Base-by-base conservation (phyloP, 1,139 yeast species). In the Taiozyma sp. region DNA sequence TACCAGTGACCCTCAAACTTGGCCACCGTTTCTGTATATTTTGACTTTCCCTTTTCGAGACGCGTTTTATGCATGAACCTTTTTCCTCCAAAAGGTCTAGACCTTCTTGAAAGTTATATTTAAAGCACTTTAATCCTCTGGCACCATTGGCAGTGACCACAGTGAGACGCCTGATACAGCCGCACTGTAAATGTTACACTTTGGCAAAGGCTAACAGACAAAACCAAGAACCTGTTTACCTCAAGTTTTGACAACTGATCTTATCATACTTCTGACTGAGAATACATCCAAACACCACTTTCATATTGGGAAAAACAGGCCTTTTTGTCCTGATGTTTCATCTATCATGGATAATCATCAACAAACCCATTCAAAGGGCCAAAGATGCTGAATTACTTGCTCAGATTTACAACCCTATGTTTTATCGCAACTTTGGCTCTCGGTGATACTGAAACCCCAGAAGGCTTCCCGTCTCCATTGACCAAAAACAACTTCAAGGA, bases 381-480 rank as follows among this genome's bases (percentile, higher is more conserved):
- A 28, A 13, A 16, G 3, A 38, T 38, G 41, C 41, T 38, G 8
- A 6, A 8, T 8, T 4, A 38, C 41, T 38, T 38, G 14, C 24
- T 22, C 41, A 19, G 14, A 4, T 14, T 38, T 10, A 13, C 24
- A 8, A 19, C 24, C 14, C 9, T 38, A 5, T 38, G 24, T 19
- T 24, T 38, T 4, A 4, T 38, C 3, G 13, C 8, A 5, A 38
- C 41, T 2, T 6, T 19, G 6, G 41, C 8, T 3, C 24, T 38
- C 14, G 19, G 41, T 22, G 41, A 38, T 10, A 38, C 8, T 38
- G 41, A 38, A 4, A 14, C 4, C 9, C 36, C 36, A 6, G 19
- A 3, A 9, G 41, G 41, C 4, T 63, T 70, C 51, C 73, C 74
- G 1, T 62, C 54, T 4, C 70, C 72, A 4, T 48, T 70, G 38